phyloP scores from a whole-genome alignment of 768 basidiomycete species.

The Amanita rubescens region DNA sequence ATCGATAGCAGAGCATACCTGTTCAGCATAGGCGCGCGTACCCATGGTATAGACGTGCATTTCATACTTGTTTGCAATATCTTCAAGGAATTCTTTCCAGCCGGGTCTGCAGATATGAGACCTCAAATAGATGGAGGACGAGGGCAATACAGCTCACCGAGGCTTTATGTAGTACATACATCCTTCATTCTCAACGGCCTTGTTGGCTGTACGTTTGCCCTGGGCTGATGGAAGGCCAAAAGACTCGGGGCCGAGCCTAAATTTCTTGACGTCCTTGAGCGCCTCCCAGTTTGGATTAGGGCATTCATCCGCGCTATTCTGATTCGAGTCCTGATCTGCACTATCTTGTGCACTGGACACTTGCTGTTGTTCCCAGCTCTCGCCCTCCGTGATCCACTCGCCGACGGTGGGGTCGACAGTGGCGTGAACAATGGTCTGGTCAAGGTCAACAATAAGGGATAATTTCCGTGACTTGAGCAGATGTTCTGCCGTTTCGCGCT shows the following conservation, averaged over 20 bases:
- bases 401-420: constrained; percentile 98
- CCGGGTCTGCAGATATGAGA: constrained; percentile 51
- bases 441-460: constrained; percentile 95
- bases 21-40: constrained; percentile 91
- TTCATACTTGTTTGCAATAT: constrained; percentile 76
- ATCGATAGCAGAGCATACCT: constrained; percentile 92
- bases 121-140: constrained; percentile 7
- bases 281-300: constrained; percentile 92
- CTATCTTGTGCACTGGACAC: constrained; percentile 23
- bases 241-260: constrained; percentile 80
- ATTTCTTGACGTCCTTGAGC: constrained; percentile 83
- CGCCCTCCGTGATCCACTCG: constrained; percentile 89
- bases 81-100: constrained; percentile 69
- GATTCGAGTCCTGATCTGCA: constrained; percentile 29
- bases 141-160: constrained; percentile 46
- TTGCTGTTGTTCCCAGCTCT: constrained; percentile 64
- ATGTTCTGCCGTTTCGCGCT: constrained; percentile 72
- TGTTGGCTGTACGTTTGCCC: constrained; percentile 55
- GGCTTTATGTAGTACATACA: constrained; percentile 99
- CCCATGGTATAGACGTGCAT: constrained; percentile 99
- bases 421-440: constrained; percentile 98
- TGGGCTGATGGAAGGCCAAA: constrained; percentile 35
- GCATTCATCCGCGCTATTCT: constrained; percentile 41
- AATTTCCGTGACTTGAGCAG: constrained; percentile 73
- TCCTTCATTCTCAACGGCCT: constrained; percentile 64